Base-by-base conservation (phyloP, 495 filamentous ascomycete species). In the Xylona heveae region DNA sequence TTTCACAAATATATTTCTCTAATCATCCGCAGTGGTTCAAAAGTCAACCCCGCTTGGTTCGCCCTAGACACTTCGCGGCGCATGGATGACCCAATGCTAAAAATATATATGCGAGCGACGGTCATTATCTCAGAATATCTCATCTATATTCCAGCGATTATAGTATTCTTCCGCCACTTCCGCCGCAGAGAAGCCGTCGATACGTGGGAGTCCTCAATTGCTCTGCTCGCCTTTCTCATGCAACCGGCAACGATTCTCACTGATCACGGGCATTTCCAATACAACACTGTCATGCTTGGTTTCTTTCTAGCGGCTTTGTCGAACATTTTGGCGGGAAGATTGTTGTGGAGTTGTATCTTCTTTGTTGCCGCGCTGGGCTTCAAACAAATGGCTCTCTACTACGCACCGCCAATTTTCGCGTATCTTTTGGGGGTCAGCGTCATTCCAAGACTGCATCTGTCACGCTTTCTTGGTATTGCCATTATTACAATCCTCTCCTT, bases 301-400 rank as follows among this genome's bases (percentile, higher is more conserved):
- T 66, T 94, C 19, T 61, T 83, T 5, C 53, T 84, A 20, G 83
- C 82, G 0, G 80, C 74, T 43, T 68, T 91, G 58, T 83, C 82
- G 23, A 82, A 78, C 50, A 78, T 93, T 97, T 49, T 91, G 24
- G 80, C 82, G 2, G 78, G 77, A 3, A 68, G 81, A 26, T 71
- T 74, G 44, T 64, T 91, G 36, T 94, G 84, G 82, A 66, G 74
- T 5, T 78, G 75, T 37, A 66, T 88, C 32, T 95, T 92, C 55
- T 97, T 97, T 46, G 85, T 97, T n/a, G 65, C 70, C 1, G 77
- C 83, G 10, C 55, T 97, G 15, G 78, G 78, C 8, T 97, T 92
- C 59, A 97, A 97, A 58, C 88, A 97, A 49, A 97, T 97, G 88
- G 88, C 85, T 3, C 59, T 97, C 6, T 97, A 93, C 51, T 97